Evolutionary conservation across 148 eudicot genomes (phyloP), one percentile per base, ranked within the genome.

Genomic region (Diospyros lotus): DNA sequence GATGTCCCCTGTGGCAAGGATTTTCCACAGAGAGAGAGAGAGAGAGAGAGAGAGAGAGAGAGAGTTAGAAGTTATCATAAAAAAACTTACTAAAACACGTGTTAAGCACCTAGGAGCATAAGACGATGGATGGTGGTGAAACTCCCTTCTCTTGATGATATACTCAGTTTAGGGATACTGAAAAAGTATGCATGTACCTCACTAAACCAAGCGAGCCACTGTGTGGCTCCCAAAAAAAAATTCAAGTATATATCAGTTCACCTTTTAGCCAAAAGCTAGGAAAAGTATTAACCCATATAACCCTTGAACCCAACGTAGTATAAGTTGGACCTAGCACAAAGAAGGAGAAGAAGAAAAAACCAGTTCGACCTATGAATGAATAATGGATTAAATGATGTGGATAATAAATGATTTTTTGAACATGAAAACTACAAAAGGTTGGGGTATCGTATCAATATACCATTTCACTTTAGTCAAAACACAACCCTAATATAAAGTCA

Each of bases 1-100:
- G 89, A 72, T 38, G 80, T 78, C 56, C 87, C 97, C 98, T 95
- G 89, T 42, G 11, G 68, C 68, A 62, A 45, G 28, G 28, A 50
- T 58, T 52, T 75, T 58, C 53, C 40, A 66, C 15, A 71, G 60
- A 13, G 46, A 6, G 4, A 66, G 10, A 52, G 3, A 45, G 41
- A 4, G 6, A 12, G 45, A 40, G 4, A 63, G 10, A 39, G 40
- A 41, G 58, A 62, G 50, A 61, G 28, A 28, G 28, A 28, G 28
- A 28, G 28, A 28, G 28, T 28, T 28, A 41, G 43, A 60, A 39
- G 3, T 73, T 8, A 38, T 3, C 28, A 28, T 28, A 28, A 28
- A 28, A 28, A 28, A 28, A 0, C 28, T 28, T 28, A 28, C 28
- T 67, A 8, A 38, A 40, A 42, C 43, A 28, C n/a, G 2, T 51